Evolutionary conservation across 2,329 filamentous ascomycete genomes (phyloP), one percentile per base, ranked within the genome.

Genomic region (Colletotrichum sp.): DNA sequence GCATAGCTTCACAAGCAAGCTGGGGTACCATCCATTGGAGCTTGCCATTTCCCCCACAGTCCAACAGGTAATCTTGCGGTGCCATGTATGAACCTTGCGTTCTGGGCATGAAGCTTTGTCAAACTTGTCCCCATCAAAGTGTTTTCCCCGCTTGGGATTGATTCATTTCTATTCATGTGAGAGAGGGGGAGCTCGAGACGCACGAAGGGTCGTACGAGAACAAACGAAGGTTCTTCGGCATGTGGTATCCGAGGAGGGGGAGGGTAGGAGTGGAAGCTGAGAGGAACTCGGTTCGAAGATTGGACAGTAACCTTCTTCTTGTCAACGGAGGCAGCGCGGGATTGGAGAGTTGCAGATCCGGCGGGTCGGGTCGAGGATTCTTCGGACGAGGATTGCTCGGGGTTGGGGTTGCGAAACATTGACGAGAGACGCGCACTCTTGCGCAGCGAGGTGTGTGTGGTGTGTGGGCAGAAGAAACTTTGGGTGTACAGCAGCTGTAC

Each of bases 361-460:
- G 68, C 76, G 78, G 77, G 67, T 77, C 77, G 78, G 78, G 69
- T 79, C 77, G 72, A 76, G 74, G 36, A 60, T 66, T 65, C 66
- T 75, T 76, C 75, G 71, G 75, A 75, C 75, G 74, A 76, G 36
- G 48, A 66, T 66, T 74, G 66, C 58, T 76, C 65, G 69, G n/a
- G 67, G 28, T 56, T 62, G 62, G 38, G 62, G 58, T 48, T 74
- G 70, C 56, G 70, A 74, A 69, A 74, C 26, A 21, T 65, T 28
- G 62, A 52, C 38, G n/a, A 66, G 62, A 52, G 36, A 62, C 38
- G 30, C 30, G 55, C 52, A 38, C 26, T 56, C 60, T 66, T 8
- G 62, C 26, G 12, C 16, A 13, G 21, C 26, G n/a, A 61, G 36
- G 26, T 21, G n/a, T 21, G 38, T 48, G 38, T 48, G 36, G 36